Evolutionary conservation across 305 asterid genomes (phyloP).

Genomic region (Fraxinus floribunda): DNA sequence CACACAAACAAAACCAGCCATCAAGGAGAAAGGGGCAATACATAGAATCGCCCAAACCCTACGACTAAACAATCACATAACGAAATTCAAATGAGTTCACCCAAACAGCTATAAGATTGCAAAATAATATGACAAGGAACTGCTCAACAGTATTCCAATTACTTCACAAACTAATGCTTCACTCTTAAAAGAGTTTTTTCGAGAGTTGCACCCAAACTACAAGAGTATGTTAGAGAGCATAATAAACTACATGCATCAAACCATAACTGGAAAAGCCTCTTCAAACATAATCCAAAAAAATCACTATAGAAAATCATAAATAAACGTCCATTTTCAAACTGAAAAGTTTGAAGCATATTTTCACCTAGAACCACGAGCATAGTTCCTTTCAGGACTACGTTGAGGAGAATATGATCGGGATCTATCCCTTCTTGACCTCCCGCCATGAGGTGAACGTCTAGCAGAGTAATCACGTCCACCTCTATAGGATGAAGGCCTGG

Average conservation of each 20-base stretch:
- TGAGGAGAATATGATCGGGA: constrained; percentile 85
- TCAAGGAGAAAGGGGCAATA: background rate
- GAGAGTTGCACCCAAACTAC: background rate
- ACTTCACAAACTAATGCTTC: constrained; percentile 9
- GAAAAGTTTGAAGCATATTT: constrained; percentile 14
- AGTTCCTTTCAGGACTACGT: constrained; percentile 53
- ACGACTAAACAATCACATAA: background rate
- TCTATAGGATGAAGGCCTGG: background rate
- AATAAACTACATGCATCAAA: background rate
- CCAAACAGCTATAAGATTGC: background rate
- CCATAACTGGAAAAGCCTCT: background rate
- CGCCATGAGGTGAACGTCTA: constrained; percentile 56
- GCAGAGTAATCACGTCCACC: background rate
- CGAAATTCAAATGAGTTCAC: background rate
- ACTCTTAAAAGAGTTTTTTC: background rate
- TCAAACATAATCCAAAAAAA: background rate
- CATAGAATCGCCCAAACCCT: background rate
- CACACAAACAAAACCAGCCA: background rate
- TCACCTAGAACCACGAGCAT: constrained; percentile 70
- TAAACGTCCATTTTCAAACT: background rate
- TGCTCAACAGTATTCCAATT: constrained; percentile 1
- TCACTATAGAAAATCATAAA: background rate
- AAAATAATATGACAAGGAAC: background rate
- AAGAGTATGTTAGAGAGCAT: background rate
- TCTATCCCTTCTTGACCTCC: constrained; percentile 78